Evolutionary conservation across 768 basidiomycete species (phyloP), one percentile per base, ranked within the genome.

Genomic region (Calocera viscosa): DNA sequence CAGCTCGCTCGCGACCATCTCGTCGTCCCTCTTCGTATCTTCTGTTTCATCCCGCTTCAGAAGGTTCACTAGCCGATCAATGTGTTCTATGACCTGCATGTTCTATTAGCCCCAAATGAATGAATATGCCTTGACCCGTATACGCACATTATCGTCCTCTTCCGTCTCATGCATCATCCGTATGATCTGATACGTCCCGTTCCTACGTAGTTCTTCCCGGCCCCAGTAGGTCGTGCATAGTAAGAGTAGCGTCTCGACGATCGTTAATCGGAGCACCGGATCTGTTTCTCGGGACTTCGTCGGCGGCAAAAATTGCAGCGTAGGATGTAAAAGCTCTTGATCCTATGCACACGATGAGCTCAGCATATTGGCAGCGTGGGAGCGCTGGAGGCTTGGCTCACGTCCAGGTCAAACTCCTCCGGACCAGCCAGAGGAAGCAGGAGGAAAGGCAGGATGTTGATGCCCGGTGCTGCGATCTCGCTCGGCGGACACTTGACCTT

Each of bases 361-460:
- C 16, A 43, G 11, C n/a, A 40, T 12, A 49, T 38, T 11, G 26
- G 26, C 16, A 24, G 22, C 32, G 39, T 43, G 40, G 39, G 3
- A 16, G 32, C 7, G 32, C 1, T 30, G 38, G 67, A 33, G n/a
- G 8, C 47, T 2, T 14, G 66, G 70, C 80, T 65, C 70, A 91
- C 91, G 69, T 97, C 94, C 0, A 95, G 80, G 67, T 96, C 94
- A 68, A 91, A 87, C 76, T 98, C 96, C 76, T 98, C 96, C 0
- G 93, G 89, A 5, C 95, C 94, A 43, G 95, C 93, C 1, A 99
- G 80, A 0, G 96, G 95, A 0, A 94, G 82, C 1, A 99, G 81
- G 12, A 99, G 80, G 73, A 86, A 89, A 0, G 91, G 88, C 11
- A 98, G 80, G 1, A 88, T 83, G 75, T 93, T 88, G 38, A 97